Conservation (phyloP, 2,329 filamentous ascomycete genomes). For the Cordyceps cateniannulata region DNA sequence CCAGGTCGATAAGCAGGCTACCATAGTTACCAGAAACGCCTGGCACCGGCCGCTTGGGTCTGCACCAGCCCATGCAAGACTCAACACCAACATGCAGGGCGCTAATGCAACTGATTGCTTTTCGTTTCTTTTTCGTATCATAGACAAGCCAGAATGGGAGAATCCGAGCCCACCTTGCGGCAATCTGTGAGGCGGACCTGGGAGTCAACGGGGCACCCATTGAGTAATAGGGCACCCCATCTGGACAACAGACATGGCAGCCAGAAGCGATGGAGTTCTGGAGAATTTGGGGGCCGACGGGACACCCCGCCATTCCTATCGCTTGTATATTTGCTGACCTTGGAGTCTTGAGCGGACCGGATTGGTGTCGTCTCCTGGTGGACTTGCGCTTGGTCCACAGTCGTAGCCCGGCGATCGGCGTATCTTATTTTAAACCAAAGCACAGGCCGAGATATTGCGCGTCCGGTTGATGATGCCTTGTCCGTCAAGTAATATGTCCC, state of each 20-base stretch:
- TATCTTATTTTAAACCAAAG: not conserved
- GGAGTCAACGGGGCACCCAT: not conserved
- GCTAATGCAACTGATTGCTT: constrained; percentile 1
- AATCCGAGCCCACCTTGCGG: constrained; percentile 1
- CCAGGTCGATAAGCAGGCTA: not conserved
- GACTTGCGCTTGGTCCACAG: not conserved
- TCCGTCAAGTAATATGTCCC: not conserved
- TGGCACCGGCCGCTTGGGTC: constrained; percentile 8
- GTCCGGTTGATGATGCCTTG: not conserved
- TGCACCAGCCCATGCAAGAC: not conserved
- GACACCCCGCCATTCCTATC: not conserved
- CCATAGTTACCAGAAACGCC: not conserved
- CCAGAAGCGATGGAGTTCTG: constrained; percentile 1
- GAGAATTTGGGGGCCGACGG: constrained; percentile 4
- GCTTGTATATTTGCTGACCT: not conserved
- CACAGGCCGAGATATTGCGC: not conserved
- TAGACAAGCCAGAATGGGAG: not conserved
- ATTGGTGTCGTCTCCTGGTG: not conserved
- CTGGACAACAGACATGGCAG: not conserved
- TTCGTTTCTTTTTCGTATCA: not conserved
- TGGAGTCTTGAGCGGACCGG: not conserved
- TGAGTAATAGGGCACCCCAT: not conserved
- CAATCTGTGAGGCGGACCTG: not conserved
- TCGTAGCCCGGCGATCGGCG: not conserved
- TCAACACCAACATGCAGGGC: not conserved